phyloP scores from a whole-genome alignment of 805 yeast species.

The Danielia oregonensis region DNA sequence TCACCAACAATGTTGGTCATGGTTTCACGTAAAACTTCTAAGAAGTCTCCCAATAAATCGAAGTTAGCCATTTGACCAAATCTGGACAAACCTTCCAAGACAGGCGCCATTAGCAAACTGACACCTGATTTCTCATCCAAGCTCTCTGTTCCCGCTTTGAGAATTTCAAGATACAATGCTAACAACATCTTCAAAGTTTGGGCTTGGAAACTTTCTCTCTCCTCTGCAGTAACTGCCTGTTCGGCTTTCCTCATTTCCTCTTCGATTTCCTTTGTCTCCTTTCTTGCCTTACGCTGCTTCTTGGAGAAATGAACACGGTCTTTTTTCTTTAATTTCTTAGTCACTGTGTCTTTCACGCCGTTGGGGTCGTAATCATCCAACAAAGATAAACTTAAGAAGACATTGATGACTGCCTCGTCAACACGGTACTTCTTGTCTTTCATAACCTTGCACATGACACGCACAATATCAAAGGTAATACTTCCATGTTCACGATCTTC shows the following conservation, averaged over 20 bases:
- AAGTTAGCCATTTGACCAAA: conserved; percentile 92
- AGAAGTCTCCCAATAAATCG: conserved; percentile 87
- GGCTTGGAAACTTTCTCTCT: conserved; percentile 81
- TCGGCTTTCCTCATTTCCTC: conserved; percentile 88
- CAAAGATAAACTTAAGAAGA: conserved; percentile 64
- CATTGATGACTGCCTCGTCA: conserved; percentile 76
- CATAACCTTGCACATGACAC: conserved; percentile 64
- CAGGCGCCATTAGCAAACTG: conserved; percentile 64
- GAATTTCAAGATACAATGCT: conserved; percentile 70
- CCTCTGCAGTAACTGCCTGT: conserved; percentile 79
- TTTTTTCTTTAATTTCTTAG: conserved; percentile 65
- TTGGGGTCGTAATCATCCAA: conserved; percentile 71
- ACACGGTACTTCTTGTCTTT: conserved; percentile 72
- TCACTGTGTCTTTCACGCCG: conserved; percentile 40
- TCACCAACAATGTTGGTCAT: conserved; percentile 50
- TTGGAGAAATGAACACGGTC: conserved; percentile 91
- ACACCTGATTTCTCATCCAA: conserved; percentile 43
- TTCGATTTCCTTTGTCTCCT: conserved; percentile 83
- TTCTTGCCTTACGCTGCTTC: conserved; percentile 80
- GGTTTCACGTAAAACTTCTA: conserved; percentile 84
- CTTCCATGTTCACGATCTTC: conserved; percentile 81
- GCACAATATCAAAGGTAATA: conserved; percentile 68
- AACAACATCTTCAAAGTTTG: conserved; percentile 74
- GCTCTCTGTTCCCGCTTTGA: conserved; percentile 43
- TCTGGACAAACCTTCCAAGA: conserved; percentile 85